Conservation (phyloP, 805 yeast genomes). For the Candida rishiriensis region DNA sequence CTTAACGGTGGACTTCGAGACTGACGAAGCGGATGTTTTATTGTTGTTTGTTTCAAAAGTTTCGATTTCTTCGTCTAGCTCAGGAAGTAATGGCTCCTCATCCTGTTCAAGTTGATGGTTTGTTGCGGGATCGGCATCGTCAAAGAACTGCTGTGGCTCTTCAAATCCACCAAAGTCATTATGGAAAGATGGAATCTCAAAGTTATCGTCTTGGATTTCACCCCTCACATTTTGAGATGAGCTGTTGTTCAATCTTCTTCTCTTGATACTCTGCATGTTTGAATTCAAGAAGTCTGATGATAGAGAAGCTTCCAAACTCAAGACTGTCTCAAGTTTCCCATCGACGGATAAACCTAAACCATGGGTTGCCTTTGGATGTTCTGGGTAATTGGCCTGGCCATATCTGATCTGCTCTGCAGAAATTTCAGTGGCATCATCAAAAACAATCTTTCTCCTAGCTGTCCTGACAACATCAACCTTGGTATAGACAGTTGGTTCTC, state of each 20-base stretch:
- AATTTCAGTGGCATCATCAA: conserved; percentile 43
- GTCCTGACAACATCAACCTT: conserved; percentile 44
- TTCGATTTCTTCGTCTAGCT: conserved; percentile 21
- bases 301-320: conserved; percentile 7
- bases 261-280: conserved; percentile 9
- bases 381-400: conserved; percentile 26
- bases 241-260: conserved; percentile 7
- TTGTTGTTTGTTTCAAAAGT: conserved; percentile 17
- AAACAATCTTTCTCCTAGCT: conserved; percentile 38
- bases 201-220: conserved; percentile 12
- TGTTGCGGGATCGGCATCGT: conserved; percentile 6
- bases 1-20: conserved; percentile 47
- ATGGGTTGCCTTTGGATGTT: conserved; percentile 6
- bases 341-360: conserved; percentile 1
- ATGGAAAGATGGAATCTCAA: conserved; percentile 12
- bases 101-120: neutral
- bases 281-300: conserved; percentile 9
- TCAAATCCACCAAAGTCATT: conserved; percentile 21
- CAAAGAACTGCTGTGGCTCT: conserved; percentile 7
- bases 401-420: conserved; percentile 35
- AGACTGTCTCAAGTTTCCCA: conserved; percentile 3
- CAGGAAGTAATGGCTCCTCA: conserved; percentile 16
- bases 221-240: neutral
- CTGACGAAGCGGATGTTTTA: conserved; percentile 18
- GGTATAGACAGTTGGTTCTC: conserved; percentile 30